Evolutionary conservation across 352 stramenopile genomes (phyloP), one percentile per base, ranked within the genome.

Genomic region (Pythium biforme): DNA sequence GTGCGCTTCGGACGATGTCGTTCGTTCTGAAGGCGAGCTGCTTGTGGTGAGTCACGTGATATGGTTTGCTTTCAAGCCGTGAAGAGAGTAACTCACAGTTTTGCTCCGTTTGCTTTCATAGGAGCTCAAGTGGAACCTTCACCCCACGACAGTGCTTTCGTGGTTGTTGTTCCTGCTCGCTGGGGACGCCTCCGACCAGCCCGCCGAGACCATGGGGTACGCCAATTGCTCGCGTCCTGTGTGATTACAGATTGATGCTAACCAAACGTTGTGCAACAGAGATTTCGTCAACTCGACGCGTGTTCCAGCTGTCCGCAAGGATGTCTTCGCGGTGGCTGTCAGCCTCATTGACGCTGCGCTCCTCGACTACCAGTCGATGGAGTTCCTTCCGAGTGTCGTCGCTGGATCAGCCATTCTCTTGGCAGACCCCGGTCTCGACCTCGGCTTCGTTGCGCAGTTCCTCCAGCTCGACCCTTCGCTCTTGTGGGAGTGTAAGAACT

Each of bases 121-220:
- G 83, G 83, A 92, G 60, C 70, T 92, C 37, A 84, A 92, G 65
- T 92, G 83, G 83, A 90, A 90, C 62, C 55, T 92, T 33, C 83
- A 92, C 68, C 83, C 83, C 25, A 88, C 79, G 52, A 90, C 83
- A 27, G 69, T 83, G 43, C 80, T 87, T 54, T 81, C 79, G 47
- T 92, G 83, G 83, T 72, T 92, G 59, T 61, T 90, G 51, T 92
- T 90, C 66, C 77, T 92, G 59, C 72, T 92, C 25, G 76, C 81
- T 3, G 83, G 83, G 5, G 81, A 86, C 37, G 82, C 79, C 46
- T 70, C 79, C 12, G 80, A 90, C 26, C 81, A 87, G 58, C 80
- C 80, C 20, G 64, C 87, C 8, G 75, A 86, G 56, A 89, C 83
- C 15, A 90, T 90, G 80, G 76, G 77, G 74, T 83, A 69, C 26